phyloP scores from a whole-genome alignment of 2,329 filamentous ascomycete species.

The Verticillium longisporum region DNA sequence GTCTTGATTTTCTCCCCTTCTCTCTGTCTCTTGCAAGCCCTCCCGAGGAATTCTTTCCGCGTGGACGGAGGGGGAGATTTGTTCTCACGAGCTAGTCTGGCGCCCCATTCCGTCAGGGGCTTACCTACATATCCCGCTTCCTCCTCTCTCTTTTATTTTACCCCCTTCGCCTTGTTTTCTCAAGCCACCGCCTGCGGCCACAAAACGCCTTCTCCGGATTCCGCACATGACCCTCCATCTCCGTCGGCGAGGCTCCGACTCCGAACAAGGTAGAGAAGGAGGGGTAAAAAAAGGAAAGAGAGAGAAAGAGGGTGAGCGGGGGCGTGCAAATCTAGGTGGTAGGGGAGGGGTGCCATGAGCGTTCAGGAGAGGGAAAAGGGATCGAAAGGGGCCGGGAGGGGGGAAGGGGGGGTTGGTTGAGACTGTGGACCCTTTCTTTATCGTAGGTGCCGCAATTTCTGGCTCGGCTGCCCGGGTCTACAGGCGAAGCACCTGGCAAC shows the following conservation, averaged over 20 bases:
- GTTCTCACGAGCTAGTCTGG: not conserved
- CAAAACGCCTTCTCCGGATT: not conserved
- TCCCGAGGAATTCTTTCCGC: not conserved
- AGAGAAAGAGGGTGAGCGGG: no score
- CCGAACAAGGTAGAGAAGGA: not conserved
- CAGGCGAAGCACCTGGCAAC: conserved; percentile 51
- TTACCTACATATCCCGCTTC: not conserved
- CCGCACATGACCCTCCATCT: not conserved
- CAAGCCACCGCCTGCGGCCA: not conserved
- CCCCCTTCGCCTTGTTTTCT: not conserved
- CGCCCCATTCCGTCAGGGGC: not conserved
- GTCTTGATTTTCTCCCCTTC: not conserved
- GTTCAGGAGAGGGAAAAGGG: no score
- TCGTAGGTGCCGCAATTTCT: conserved; percentile 10
- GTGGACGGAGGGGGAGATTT: not conserved
- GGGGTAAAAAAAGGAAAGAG: not conserved
- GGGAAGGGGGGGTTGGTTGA: not conserved
- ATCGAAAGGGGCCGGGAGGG: not conserved
- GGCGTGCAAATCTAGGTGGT: not conserved
- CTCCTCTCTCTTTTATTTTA: not conserved
- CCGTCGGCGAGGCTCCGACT: not conserved
- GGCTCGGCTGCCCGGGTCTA: conserved; percentile 21
- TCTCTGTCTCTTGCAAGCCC: not conserved
- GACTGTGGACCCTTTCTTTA: not conserved
- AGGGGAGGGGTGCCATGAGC: not conserved